A percentile compares a stretch with the other conserved stretches of the same genome.
Evolutionary conservation across 441 rosid species (phyloP).

Genomic region (Pelargonium citronellum): DNA sequence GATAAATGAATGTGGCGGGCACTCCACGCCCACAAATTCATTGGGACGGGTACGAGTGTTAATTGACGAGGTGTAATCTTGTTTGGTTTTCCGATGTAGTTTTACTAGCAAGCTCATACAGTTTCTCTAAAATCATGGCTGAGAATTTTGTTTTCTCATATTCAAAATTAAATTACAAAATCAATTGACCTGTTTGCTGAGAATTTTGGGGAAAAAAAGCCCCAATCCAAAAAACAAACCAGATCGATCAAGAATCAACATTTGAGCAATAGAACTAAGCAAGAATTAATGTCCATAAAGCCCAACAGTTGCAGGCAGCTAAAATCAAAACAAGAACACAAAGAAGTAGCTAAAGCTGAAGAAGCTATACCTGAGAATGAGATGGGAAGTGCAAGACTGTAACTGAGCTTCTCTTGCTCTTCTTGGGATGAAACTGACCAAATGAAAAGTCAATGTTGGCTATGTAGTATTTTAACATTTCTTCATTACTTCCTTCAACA

Average conservation of each 20-base stretch:
- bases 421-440: too few species aligned
- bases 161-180: background rate
- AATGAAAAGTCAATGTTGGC: too few species aligned
- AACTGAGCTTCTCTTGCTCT: background rate
- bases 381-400: background rate
- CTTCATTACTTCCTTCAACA: too few species aligned
- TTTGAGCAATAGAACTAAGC: background rate
- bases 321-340: background rate
- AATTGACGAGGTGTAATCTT: too few species aligned
- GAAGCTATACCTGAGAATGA: background rate
- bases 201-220: background rate
- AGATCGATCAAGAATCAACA: background rate
- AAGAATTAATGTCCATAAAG: background rate
- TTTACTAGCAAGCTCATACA: conserved; percentile 28
- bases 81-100: conserved; percentile 23
- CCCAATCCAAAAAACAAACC: background rate
- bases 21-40: too few species aligned
- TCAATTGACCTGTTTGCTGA: too few species aligned
- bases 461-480: too few species aligned
- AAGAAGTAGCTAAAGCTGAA: background rate
- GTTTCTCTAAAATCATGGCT: background rate
- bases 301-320: background rate
- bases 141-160: background rate
- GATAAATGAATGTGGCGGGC: too few species aligned
- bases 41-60: too few species aligned